These are phyloP conservation scores for Boletus sp. DNA, from an alignment of 768 basidiomycete genomes.

Conservation along the genomic window DNA sequence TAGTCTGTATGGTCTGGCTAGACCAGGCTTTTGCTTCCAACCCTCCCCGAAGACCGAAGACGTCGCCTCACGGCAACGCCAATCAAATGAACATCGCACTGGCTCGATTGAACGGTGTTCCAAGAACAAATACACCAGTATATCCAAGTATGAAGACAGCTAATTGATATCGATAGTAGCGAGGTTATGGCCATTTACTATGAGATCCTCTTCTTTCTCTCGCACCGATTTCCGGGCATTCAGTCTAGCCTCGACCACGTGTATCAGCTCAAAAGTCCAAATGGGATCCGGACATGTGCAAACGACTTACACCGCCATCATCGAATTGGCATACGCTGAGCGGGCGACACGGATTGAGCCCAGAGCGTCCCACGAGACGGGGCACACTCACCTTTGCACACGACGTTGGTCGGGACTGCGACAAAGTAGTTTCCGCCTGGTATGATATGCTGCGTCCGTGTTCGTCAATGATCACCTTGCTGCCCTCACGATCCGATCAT, in stretches of 20 bases:
- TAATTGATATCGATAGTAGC: conserved; percentile 3
- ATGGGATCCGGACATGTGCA: background rate
- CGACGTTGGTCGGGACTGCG: background rate
- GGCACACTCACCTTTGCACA: conserved; percentile 1
- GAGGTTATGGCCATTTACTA: background rate
- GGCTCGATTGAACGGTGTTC: no score
- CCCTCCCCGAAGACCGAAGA: no score
- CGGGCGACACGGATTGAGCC: background rate
- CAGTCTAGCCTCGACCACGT: background rate
- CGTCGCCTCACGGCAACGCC: no score
- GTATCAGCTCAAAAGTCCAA: background rate
- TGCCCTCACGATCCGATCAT: background rate
- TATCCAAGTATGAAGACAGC: no score
- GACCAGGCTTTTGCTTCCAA: no score
- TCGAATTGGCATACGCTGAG: conserved; percentile 11
- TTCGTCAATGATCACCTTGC: no score
- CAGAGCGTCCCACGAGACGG: background rate
- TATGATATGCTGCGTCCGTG: background rate
- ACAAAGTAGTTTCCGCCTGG: background rate
- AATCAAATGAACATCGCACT: no score
- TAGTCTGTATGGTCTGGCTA: no score
- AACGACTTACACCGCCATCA: conserved; percentile 13
- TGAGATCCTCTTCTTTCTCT: background rate
- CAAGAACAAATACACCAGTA: no score
- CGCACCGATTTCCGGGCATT: conserved; percentile 11